Evolutionary conservation across 2,329 filamentous ascomycete genomes (phyloP).

Genomic region (Nemania sp.): DNA sequence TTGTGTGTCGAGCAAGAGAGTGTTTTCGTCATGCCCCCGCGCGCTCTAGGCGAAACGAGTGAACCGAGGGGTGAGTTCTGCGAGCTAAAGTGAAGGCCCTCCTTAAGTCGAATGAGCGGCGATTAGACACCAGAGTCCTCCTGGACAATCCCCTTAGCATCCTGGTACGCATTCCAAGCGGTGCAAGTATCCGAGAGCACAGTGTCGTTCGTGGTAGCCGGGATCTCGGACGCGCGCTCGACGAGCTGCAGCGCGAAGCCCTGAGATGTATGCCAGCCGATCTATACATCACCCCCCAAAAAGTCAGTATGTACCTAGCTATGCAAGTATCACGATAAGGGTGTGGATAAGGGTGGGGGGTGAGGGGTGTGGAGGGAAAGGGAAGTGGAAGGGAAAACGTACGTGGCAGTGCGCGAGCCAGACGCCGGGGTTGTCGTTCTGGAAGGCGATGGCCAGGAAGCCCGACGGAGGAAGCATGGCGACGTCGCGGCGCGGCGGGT

Average conservation of each 20-base stretch:
- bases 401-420: constrained; percentile 47
- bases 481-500: constrained; percentile 54
- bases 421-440: constrained; percentile 55
- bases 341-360: no score
- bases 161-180: constrained; percentile 38
- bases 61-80: neutral
- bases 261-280: constrained; percentile 54
- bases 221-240: constrained; percentile 40
- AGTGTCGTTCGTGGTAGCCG: constrained; percentile 27
- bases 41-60: neutral
- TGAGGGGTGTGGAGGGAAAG: neutral
- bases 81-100: no score
- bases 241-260: constrained; percentile 59
- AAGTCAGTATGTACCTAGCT: no score
- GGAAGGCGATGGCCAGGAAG: constrained; percentile 54
- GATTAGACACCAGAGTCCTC: constrained; percentile 42
- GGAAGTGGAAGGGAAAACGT: constrained; percentile 1
- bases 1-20: neutral
- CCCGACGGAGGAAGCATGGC: constrained; percentile 50
- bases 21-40: neutral
- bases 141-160: constrained; percentile 29
- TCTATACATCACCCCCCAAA: constrained; percentile 43
- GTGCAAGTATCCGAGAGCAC: constrained; percentile 31
- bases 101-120: no score
- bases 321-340: no score